Conservation (phyloP, 441 rosid genomes). For the Gossypium trilobum region DNA sequence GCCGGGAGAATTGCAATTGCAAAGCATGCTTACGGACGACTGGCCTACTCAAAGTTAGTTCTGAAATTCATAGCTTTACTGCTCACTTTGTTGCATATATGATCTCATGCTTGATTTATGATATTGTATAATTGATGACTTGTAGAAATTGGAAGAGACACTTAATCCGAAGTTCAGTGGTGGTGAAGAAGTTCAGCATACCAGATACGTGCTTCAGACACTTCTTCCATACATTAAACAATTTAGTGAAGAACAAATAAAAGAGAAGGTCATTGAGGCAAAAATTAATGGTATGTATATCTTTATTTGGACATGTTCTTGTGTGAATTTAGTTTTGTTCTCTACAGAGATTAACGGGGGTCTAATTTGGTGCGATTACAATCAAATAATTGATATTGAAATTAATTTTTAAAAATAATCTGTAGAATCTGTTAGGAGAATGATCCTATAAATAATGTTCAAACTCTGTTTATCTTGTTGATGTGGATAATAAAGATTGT, state of each 20-base stretch:
- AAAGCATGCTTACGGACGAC: slow-evolving; percentile 52
- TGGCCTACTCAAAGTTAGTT: slow-evolving; percentile 23
- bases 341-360: not conserved
- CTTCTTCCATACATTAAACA: slow-evolving; percentile 39
- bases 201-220: slow-evolving; percentile 24
- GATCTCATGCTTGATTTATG: not conserved
- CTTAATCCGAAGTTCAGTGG: not conserved
- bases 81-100: slow-evolving; percentile 1
- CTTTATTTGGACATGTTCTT: not conserved
- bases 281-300: slow-evolving; percentile 27
- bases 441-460: not conserved
- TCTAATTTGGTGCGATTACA: not conserved
- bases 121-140: not conserved
- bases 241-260: slow-evolving; percentile 32
- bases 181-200: slow-evolving; percentile 19
- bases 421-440: not conserved
- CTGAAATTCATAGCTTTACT: not conserved
- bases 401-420: not conserved
- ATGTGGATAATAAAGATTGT: not conserved
- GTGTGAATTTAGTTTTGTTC: not conserved
- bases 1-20: slow-evolving; percentile 52
- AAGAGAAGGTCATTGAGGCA: slow-evolving; percentile 42
- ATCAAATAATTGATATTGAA: not conserved
- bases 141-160: slow-evolving; percentile 8
- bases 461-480: not conserved